Evolutionary conservation across 768 basidiomycete species (phyloP).

Genomic region (Termitomyces sp.): DNA sequence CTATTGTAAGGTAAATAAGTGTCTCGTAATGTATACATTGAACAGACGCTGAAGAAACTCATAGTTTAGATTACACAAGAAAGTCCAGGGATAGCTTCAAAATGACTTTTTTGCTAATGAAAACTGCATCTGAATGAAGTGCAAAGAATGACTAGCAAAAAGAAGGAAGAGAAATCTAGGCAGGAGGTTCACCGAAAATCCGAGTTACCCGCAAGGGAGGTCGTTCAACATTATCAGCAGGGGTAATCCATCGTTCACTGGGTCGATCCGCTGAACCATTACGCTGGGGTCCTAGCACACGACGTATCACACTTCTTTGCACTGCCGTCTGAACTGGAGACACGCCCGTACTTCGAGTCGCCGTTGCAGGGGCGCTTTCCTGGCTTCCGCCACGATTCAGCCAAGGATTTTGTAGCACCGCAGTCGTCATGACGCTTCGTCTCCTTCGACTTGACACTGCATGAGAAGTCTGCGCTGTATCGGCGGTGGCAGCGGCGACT

Average conservation of each 20-base stretch:
- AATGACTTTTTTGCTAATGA: background rate
- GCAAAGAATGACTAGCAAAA: background rate
- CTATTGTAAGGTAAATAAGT: background rate
- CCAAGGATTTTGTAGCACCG: background rate
- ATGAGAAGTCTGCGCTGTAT: background rate
- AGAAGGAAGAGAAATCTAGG: background rate
- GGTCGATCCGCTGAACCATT: background rate
- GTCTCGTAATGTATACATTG: background rate
- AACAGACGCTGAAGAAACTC: background rate
- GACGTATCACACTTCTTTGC: background rate
- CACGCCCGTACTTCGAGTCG: background rate
- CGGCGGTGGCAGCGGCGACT: background rate
- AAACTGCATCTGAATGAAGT: background rate
- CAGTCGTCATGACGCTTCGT: background rate
- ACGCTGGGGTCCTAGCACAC: background rate
- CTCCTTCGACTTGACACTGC: background rate
- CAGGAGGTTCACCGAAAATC: background rate
- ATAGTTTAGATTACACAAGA: background rate
- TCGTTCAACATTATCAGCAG: background rate
- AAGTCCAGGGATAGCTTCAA: background rate
- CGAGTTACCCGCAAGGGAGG: slow-evolving; percentile 2
- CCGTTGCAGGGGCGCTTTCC: background rate
- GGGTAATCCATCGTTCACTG: background rate
- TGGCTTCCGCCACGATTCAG: background rate
- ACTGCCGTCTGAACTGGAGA: background rate